Base-by-base conservation (phyloP, 352 stramenopile species). In the Phytopythium delawarense region DNA sequence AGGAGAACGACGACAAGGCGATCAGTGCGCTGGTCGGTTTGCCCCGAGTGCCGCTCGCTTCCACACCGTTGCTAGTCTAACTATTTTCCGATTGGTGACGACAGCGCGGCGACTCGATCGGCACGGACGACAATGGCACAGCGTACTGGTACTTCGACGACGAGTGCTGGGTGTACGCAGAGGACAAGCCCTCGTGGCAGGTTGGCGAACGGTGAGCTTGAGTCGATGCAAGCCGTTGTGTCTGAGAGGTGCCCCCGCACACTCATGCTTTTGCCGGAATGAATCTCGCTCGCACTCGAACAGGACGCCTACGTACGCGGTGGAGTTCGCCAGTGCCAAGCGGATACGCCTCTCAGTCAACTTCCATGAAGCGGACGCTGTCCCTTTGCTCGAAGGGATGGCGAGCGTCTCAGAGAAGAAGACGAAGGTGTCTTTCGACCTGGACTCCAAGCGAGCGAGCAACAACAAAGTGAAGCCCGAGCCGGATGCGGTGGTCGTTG, bases 91-190 rank as follows among this genome's bases (percentile, higher is more conserved):
- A 12, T 64, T 66, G 44, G 21, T 49, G 30, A 64, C 51, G 53
- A 61, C 48, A 95, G 87, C 69, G 84, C 57, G 70, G 69, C 35
- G 83, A 78, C 32, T 75, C 84, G 16, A 81, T 94, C 34, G 87
- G 87, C 46, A 82, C 74, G 30, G 87, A 96, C 53, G 87, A 96
- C 51, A 72, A 81, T 7, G 84, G 84, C 12, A 66, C 80, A 1
- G 75, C 79, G 44, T 96, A 96, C 62, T 96, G 84, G 87, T 92
- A 94, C 69, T 94, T 94, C 66, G 73, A 88, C 57, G 87, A 96
- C 64, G 81, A 63, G 50, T 93, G 84, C 57, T 96, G 87, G 87
- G 75, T 96, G 44, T 96, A 92, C 59, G 84, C 84, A 1, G 87
- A 96, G 67, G 77, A 92, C 34, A 82, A 79, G 37, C 79, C 82